phyloP scores from a whole-genome alignment of 108 stramenopile genomes.

The Nitzschia sp. region DNA sequence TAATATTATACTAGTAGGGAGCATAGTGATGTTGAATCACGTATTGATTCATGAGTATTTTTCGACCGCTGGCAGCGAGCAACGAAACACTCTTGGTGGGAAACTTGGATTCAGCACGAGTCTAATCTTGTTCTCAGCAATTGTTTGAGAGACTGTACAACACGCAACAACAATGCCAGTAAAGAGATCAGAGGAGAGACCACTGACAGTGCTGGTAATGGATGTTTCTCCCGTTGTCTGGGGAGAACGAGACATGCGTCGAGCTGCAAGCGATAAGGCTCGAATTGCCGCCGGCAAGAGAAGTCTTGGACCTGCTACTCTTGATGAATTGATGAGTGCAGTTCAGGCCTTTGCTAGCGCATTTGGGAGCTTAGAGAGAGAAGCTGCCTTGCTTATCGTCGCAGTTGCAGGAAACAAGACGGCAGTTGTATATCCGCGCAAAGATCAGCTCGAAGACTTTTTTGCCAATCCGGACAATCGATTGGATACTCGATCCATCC shows the following conservation, averaged over 20 bases:
- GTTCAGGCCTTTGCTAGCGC: constrained; percentile 56
- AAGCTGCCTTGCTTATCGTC: constrained; percentile 66
- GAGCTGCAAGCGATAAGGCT: constrained; percentile 53
- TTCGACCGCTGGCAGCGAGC: no score
- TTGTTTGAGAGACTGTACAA: no score
- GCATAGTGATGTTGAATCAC: no score
- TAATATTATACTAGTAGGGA: no score
- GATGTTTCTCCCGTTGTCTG: constrained; percentile 78
- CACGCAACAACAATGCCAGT: constrained; percentile 9
- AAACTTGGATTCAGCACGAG: no score
- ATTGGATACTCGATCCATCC: constrained; percentile 51
- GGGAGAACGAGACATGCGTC: constrained; percentile 58
- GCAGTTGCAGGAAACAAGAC: constrained; percentile 66
- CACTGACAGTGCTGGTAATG: constrained; percentile 65
- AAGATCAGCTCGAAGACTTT: constrained; percentile 53
- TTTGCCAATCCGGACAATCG: constrained; percentile 57
- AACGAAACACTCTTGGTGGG: no score
- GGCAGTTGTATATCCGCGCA: constrained; percentile 72
- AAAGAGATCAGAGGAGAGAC: constrained; percentile 36
- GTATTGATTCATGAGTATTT: no score
- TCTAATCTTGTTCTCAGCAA: no score
- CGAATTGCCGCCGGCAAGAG: constrained; percentile 51
- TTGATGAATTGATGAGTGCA: constrained; percentile 68
- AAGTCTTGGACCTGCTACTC: constrained; percentile 66
- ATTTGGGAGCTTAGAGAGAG: constrained; percentile 56